Evolutionary conservation across 106 monocot species (phyloP).

Genomic region (Allium fistulosum): DNA sequence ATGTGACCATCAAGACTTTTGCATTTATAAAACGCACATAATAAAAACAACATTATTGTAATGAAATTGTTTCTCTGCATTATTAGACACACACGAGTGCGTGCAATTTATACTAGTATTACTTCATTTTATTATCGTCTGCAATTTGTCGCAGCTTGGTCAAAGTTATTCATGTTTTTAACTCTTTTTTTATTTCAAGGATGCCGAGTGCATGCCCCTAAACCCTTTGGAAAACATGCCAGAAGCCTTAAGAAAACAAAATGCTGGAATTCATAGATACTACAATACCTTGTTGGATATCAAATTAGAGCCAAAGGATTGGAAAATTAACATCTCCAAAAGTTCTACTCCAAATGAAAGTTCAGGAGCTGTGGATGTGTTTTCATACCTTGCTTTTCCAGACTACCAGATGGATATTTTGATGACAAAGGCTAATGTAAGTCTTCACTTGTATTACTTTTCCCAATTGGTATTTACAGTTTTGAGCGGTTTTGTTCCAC

Average conservation of each 20-base stretch:
- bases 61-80: too few relatives aligned
- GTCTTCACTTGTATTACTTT: too few relatives aligned
- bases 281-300: constrained; percentile 41
- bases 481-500: too few relatives aligned
- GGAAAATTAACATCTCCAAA: constrained; percentile 27
- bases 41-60: too few relatives aligned
- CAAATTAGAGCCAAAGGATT: constrained; percentile 46
- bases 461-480: too few relatives aligned
- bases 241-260: constrained; percentile 61
- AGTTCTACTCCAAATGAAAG: constrained; percentile 33
- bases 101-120: too few relatives aligned
- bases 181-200: constrained; percentile 33
- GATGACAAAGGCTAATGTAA: constrained; percentile 87
- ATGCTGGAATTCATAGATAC: constrained; percentile 33
- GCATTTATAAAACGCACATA: too few relatives aligned
- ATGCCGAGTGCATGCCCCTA: constrained; percentile 91
- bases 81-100: too few relatives aligned
- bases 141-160: too few relatives aligned
- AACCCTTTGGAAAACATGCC: constrained; percentile 80
- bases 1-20: too few relatives aligned
- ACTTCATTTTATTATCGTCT: too few relatives aligned
- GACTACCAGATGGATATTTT: constrained; percentile 72
- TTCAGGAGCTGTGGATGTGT: constrained; percentile 31
- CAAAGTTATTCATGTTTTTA: background rate
- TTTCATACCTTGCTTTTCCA: constrained; percentile 21